phyloP scores from a whole-genome alignment of 495 filamentous ascomycete genomes.

The Podospora fimiseda region DNA sequence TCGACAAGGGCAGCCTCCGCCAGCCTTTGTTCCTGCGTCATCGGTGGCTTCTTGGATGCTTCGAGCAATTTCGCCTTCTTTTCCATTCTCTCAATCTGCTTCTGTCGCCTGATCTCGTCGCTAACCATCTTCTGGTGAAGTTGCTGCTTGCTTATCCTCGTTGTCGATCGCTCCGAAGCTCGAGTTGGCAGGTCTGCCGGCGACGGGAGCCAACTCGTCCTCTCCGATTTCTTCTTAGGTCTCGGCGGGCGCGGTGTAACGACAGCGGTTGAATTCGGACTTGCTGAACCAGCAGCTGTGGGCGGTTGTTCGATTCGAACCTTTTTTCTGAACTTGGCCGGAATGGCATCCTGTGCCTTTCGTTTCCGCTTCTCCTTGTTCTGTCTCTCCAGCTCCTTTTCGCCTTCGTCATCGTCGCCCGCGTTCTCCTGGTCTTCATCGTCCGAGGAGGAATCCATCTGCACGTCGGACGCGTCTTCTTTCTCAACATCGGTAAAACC shows the following conservation, averaged over 20 bases:
- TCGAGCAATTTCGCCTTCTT: constrained; percentile 74
- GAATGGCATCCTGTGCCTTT: constrained; percentile 60
- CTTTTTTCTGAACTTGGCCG: constrained; percentile 48
- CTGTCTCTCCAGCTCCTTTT: constrained; percentile 59
- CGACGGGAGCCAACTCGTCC: constrained; percentile 80
- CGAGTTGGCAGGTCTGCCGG: constrained; percentile 72
- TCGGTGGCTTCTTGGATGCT: constrained; percentile 62
- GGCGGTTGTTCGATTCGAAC: constrained; percentile 45
- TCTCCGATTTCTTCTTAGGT: constrained; percentile 89
- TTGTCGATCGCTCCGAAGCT: constrained; percentile 74
- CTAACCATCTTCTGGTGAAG: constrained; percentile 78
- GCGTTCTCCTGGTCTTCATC: constrained; percentile 73
- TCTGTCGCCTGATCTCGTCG: constrained; percentile 70
- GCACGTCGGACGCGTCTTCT: constrained; percentile 67
- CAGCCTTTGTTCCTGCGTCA: constrained; percentile 87
- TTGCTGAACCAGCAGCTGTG: constrained; percentile 29
- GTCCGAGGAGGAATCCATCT: constrained; percentile 76
- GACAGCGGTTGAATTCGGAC: constrained; percentile 37
- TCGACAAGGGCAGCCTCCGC: constrained; percentile 79
- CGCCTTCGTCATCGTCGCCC: constrained; percentile 61
- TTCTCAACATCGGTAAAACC: constrained; percentile 65
- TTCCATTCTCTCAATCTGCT: constrained; percentile 79
- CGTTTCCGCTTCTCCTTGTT: constrained; percentile 60
- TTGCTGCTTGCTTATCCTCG: constrained; percentile 75
- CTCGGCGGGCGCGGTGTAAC: constrained; percentile 46